phyloP scores from a whole-genome alignment of 495 filamentous ascomycete genomes.

The Aspergillus homomorphus region DNA sequence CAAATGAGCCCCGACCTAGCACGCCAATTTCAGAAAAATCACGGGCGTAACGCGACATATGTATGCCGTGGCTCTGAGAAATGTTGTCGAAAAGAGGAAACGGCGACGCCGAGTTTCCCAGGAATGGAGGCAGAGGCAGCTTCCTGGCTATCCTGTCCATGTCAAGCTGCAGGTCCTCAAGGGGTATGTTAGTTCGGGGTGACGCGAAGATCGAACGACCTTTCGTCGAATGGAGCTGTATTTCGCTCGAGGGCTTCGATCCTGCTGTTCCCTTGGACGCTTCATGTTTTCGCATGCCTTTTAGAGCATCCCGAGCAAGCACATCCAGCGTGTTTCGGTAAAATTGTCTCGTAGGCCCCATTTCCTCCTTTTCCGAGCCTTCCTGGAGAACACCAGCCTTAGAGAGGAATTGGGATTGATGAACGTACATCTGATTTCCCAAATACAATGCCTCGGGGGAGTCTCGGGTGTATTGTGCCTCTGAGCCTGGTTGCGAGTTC shows the following conservation, averaged over 20 bases:
- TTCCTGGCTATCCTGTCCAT: background rate
- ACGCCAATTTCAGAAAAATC: slow-evolving; percentile 44
- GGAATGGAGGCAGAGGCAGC: slow-evolving; percentile 11
- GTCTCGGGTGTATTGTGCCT: slow-evolving; percentile 36
- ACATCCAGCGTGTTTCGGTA: slow-evolving; percentile 46
- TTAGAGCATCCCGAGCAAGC: slow-evolving; percentile 37
- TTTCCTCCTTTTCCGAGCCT: slow-evolving; percentile 38
- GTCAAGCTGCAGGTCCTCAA: slow-evolving; percentile 3
- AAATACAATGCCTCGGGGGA: slow-evolving; percentile 43
- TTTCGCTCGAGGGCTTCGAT: slow-evolving; percentile 15
- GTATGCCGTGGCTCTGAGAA: slow-evolving; percentile 16
- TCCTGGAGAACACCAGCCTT: slow-evolving; percentile 40
- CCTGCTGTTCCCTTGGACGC: slow-evolving; percentile 8
- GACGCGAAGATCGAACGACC: slow-evolving; percentile 21
- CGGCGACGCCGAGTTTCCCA: slow-evolving; percentile 36
- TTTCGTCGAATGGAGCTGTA: slow-evolving; percentile 20
- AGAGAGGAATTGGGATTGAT: slow-evolving; percentile 41
- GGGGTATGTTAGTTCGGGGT: background rate
- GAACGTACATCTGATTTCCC: slow-evolving; percentile 41
- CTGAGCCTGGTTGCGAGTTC: slow-evolving; percentile 37
- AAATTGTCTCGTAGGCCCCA: slow-evolving; percentile 34
- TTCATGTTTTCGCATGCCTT: slow-evolving; percentile 33
- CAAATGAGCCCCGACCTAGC: slow-evolving; percentile 52
- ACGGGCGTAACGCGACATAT: slow-evolving; percentile 39
- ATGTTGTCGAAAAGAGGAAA: slow-evolving; percentile 32